Base-by-base conservation (phyloP, 345 rosid species). In the Aquilaria sinensis region DNA sequence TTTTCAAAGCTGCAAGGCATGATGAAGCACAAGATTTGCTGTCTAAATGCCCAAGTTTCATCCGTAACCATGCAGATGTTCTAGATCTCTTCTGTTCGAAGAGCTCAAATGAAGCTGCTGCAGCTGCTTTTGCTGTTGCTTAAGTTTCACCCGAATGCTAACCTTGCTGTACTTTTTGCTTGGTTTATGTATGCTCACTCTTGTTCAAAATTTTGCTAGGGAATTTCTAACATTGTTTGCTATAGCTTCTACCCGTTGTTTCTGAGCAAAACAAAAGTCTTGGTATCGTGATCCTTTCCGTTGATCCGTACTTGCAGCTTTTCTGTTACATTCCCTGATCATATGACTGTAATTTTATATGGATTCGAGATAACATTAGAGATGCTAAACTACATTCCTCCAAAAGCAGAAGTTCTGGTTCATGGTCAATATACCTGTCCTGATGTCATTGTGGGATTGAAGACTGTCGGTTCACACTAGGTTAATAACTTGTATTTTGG, bases 61-160 rank as follows among this genome's bases (percentile, higher is more conserved):
- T 91, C 69, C 93, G 96, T 31, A 80, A 81, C 77, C 75, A 82
- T 76, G 83, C 93, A 10, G 96, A 91, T 78, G 86, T 88, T 69
- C 72, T 88, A 75, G 77, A 83, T 79, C 88, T 94, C 73, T 91
- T 94, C 68, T 74, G 54, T 73, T 72, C 86, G 58, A 72, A 69
- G 74, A 80, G 80, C 63, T 58, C 73, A 37, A 65, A 72, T 47
- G 71, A 74, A 65, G 65, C 41, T 50, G 55, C 53, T 54, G 51
- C 70, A 57, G 62, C 80, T 41, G 34, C 74, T 62, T 46, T 70
- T 47, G 74, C 57, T 47, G 55, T 75, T 51, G 75, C 73, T 57
- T 72, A 71, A 68, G 57, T 64, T 67, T 68, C 66, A 48, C 49
- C 57, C 56, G 53, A 64, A 50, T 57, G 52, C 69, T 49, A 47